A percentile compares a stretch with the other conserved stretches of the same genome.
Evolutionary conservation across 2,329 filamentous ascomycete genomes (phyloP).

Genomic region (Knoxdaviesia capensis): DNA sequence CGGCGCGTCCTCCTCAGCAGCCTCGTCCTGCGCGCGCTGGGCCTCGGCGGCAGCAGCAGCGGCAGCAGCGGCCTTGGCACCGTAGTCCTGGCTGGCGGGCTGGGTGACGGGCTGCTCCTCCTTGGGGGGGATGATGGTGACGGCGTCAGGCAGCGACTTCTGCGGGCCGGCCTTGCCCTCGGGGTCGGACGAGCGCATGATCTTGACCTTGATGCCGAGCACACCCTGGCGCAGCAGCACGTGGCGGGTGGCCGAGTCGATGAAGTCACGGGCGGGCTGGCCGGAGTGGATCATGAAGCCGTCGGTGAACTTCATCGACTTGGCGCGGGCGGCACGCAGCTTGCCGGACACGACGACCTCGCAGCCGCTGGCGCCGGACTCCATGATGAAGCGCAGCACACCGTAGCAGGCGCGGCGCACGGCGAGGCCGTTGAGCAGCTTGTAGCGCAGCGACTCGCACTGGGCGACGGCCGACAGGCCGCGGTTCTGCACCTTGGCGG

Average conservation of each 20-base stretch:
- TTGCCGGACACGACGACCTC: constrained; percentile 99
- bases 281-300: constrained; percentile 99
- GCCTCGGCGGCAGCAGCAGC: constrained; percentile 40
- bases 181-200: constrained; percentile 98
- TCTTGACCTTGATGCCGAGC: constrained; percentile 99
- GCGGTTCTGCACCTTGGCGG: constrained; percentile 99
- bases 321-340: constrained; percentile 95
- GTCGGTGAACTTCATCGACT: constrained; percentile 99
- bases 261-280: constrained; percentile 99
- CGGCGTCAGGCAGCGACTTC: constrained; percentile 93
- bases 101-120: constrained; percentile 91
- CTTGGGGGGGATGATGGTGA: constrained; percentile 99
- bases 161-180: constrained; percentile 96
- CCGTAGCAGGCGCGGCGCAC: constrained; percentile 98
- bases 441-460: constrained; percentile 99
- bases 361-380: constrained; percentile 98
- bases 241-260: constrained; percentile 95
- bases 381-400: constrained; percentile 99
- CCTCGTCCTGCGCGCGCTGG: constrained; percentile 33
- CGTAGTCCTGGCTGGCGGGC: constrained; percentile 96
- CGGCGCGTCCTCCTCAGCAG: constrained; percentile 33
- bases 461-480: constrained; percentile 98
- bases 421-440: constrained; percentile 98
- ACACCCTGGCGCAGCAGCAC: constrained; percentile 99
- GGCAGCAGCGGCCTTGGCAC: constrained; percentile 63